Conservation (phyloP, 1,284 basidiomycete genomes). For the Dichomitus squalens region DNA sequence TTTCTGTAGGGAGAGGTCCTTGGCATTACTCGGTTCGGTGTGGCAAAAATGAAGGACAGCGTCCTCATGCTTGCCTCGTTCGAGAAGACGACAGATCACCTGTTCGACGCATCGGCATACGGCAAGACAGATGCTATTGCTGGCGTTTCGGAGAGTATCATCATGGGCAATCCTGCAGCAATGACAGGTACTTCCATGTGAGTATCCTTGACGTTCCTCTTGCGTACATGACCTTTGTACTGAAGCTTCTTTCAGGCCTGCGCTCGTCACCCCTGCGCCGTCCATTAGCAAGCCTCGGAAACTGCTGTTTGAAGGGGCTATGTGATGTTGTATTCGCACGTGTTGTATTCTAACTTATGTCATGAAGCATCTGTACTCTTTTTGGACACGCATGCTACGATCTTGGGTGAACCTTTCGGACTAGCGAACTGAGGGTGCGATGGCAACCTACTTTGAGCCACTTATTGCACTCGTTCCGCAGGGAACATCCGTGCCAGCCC, state of each 20-base stretch:
- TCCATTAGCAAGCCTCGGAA: slow-evolving; percentile 53
- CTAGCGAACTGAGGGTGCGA: no score
- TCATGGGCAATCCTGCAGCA: slow-evolving; percentile 98
- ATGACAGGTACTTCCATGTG: slow-evolving; percentile 95
- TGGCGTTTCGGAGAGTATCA: slow-evolving; percentile 98
- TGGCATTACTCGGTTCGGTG: slow-evolving; percentile 98
- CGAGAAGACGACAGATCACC: slow-evolving; percentile 98
- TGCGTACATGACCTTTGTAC: not conserved
- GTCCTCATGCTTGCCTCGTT: slow-evolving; percentile 99
- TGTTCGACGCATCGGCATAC: slow-evolving; percentile 97
- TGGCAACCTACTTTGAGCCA: no score
- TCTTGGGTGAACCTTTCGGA: no score
- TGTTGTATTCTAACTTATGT: slow-evolving; percentile 18
- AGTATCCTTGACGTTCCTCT: slow-evolving; percentile 32
- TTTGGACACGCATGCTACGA: no score
- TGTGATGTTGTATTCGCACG: slow-evolving; percentile 32
- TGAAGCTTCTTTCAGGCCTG: slow-evolving; percentile 44
- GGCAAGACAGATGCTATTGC: slow-evolving; percentile 95
- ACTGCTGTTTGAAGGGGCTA: slow-evolving; percentile 58
- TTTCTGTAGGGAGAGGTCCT: slow-evolving; percentile 87
- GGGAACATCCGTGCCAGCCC: no score
- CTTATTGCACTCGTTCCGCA: no score
- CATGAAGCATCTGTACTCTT: not conserved
- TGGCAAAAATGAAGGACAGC: slow-evolving; percentile 99
- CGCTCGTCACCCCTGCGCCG: slow-evolving; percentile 57